Percentiles rank a stretch among this genome's conserved stretches.
These are phyloP conservation scores for Castanea sativa DNA, from an alignment of 306 rosid species.

Conservation along the genomic window DNA sequence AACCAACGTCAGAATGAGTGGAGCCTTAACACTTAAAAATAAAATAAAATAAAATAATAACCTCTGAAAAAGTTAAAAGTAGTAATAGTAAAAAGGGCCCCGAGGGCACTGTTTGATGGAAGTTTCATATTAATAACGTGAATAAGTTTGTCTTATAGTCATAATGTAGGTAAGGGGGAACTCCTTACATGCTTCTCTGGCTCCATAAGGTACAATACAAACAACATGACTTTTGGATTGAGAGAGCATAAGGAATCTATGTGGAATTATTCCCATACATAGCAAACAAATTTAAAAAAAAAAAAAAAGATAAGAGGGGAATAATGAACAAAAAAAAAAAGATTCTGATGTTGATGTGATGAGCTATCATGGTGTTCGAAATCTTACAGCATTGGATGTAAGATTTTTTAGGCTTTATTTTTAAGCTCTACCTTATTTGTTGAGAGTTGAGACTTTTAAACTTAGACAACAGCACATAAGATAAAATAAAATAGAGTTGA, in stretches of 20 bases:
- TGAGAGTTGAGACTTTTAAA: neutral
- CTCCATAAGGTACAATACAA: neutral
- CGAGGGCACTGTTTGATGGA: too few species aligned
- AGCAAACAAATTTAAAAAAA: neutral
- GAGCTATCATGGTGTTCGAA: neutral
- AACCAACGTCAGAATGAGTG: too few species aligned
- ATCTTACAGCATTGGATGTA: neutral
- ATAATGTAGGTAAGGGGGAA: neutral
- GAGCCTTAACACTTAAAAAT: too few species aligned
- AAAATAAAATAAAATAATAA: too few species aligned
- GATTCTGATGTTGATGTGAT: neutral
- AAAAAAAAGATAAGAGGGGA: neutral
- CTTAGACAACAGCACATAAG: neutral
- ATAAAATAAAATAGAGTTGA: neutral
- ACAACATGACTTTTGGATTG: neutral
- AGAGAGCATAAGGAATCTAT: slow-evolving; percentile 9
- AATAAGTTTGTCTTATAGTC: neutral
- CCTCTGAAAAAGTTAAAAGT: too few species aligned
- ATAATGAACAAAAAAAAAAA: neutral
- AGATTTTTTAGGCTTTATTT: neutral
- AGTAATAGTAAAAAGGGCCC: too few species aligned
- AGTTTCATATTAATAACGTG: neutral
- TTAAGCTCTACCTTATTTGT: neutral
- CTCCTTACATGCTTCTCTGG: neutral
- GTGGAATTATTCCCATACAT: neutral